Percentiles rank a stretch among this genome's conserved stretches.
phyloP scores from a whole-genome alignment of 108 stramenopile genomes.

The Nitzschia inconspicua region DNA sequence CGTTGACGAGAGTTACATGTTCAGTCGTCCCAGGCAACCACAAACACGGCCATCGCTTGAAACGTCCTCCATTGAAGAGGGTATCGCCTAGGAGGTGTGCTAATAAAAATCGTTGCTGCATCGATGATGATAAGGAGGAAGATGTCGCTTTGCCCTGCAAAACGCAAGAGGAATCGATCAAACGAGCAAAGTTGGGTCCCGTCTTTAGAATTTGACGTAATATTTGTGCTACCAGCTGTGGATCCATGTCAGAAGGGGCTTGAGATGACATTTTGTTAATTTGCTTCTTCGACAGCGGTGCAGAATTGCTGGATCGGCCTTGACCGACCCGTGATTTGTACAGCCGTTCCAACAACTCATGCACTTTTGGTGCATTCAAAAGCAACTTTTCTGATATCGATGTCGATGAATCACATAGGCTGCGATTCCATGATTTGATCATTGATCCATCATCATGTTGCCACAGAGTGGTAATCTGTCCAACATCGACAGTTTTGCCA shows the following conservation, averaged over 20 bases:
- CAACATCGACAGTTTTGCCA: conserved; percentile 29
- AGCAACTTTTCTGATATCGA: conserved; percentile 6
- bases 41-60: conserved; percentile 69
- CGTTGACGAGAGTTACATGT: conserved; percentile 59
- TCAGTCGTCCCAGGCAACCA: conserved; percentile 16
- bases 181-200: conserved; percentile 39
- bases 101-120: conserved; percentile 34
- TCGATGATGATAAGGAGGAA: background rate
- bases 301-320: background rate
- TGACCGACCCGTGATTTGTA: conserved; percentile 40
- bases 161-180: conserved; percentile 47
- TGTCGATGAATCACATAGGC: background rate
- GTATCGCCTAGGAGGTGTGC: conserved; percentile 60
- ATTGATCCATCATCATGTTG: background rate
- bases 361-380: conserved; percentile 19
- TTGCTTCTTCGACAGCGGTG: conserved; percentile 45
- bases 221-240: conserved; percentile 24
- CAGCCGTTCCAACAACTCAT: conserved; percentile 40
- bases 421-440: background rate
- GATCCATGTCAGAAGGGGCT: conserved; percentile 1
- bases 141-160: background rate
- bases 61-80: conserved; percentile 58
- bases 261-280: conserved; percentile 28
- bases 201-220: conserved; percentile 53
- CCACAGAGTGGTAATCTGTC: conserved; percentile 77